Evolutionary conservation across 768 basidiomycete genomes (phyloP), one percentile per base, ranked within the genome.

Genomic region (Boletus pseudopeckii): DNA sequence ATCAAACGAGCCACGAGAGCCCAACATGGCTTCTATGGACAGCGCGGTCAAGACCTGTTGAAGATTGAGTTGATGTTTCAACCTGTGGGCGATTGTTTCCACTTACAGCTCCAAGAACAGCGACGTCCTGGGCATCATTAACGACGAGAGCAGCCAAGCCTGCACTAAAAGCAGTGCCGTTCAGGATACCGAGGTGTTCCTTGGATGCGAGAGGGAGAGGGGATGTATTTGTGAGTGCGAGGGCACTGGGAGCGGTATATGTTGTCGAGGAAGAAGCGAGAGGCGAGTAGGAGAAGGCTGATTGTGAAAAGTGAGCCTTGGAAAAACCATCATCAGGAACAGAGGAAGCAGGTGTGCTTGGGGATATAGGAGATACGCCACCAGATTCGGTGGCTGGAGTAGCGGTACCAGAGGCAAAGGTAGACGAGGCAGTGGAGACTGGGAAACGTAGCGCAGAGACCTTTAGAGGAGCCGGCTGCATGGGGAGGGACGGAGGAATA

Each of bases 161-260:
- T 0, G 91, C 84, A 33, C 86, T 88, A 70, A 92, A 92, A 0
- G 90, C 88, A 1, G 91, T 92, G 46, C 92, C 92, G 65, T 94
- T 94, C 39, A 90, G 71, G 48, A 91, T 81, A 13, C 89, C 90
- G 14, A 90, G 78, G 58, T 89, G 88, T 50, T 91, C 89, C 68
- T 91, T 91, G 15, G 84, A 84, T 4, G 76, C 80, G 17, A 90
- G 80, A 24, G 81, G 72, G 50, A 92, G 76, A 2, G 90, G 86
- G 41, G 76, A 70, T 26, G 91, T 81, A 36, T 76, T 71, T 57
- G 88, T 84, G 20, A 75, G 75, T 2, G 75, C 72, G 32, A 91
- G 77, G 0, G 86, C 89, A 47, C 80, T 74, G 20, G 64, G n/a
- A 15, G 69, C 65, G 8, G 62, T 30, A 33, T 63, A 68, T n/a